Conservation (phyloP, 805 yeast species). For the Metschnikowia drakensbergensis region DNA sequence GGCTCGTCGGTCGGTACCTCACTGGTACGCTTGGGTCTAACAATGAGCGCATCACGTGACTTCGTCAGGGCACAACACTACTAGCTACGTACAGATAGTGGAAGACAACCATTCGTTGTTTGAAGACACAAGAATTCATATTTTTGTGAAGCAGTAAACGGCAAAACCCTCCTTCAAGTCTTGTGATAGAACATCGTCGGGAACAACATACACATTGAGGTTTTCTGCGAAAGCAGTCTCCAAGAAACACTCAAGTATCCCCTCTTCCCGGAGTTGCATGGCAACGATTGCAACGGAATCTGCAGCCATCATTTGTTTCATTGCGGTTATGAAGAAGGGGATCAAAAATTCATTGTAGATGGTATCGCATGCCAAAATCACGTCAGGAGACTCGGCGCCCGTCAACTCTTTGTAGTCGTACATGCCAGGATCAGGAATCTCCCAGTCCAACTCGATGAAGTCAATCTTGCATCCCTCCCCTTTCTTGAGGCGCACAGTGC, state of each 20-base stretch:
- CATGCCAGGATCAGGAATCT: slow-evolving; percentile 36
- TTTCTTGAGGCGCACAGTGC: not conserved
- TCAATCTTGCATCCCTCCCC: slow-evolving; percentile 29
- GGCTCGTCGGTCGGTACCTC: not conserved
- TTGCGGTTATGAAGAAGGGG: slow-evolving; percentile 44
- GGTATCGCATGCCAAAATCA: slow-evolving; percentile 60
- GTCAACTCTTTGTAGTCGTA: slow-evolving; percentile 12
- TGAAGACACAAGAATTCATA: not conserved
- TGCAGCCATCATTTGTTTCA: slow-evolving; percentile 32
- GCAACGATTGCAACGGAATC: slow-evolving; percentile 36
- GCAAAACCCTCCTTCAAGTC: slow-evolving; percentile 42
- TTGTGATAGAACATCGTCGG: slow-evolving; percentile 25
- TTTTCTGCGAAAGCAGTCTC: slow-evolving; percentile 24
- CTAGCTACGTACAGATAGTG: not conserved
- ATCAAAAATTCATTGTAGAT: slow-evolving; percentile 61
- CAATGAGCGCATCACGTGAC: slow-evolving; percentile 1
- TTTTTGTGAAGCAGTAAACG: slow-evolving; percentile 32
- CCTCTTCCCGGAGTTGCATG: slow-evolving; percentile 53
- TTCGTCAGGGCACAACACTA: not conserved
- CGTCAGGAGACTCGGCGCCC: slow-evolving; percentile 32
- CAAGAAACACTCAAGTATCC: slow-evolving; percentile 47
- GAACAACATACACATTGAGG: slow-evolving; percentile 35
- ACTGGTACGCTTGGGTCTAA: not conserved
- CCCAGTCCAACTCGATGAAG: slow-evolving; percentile 62
- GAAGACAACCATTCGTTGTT: not conserved